These are phyloP conservation scores for Syzygium aromaticum DNA, from an alignment of 345 rosid species.

Conservation along the genomic window DNA sequence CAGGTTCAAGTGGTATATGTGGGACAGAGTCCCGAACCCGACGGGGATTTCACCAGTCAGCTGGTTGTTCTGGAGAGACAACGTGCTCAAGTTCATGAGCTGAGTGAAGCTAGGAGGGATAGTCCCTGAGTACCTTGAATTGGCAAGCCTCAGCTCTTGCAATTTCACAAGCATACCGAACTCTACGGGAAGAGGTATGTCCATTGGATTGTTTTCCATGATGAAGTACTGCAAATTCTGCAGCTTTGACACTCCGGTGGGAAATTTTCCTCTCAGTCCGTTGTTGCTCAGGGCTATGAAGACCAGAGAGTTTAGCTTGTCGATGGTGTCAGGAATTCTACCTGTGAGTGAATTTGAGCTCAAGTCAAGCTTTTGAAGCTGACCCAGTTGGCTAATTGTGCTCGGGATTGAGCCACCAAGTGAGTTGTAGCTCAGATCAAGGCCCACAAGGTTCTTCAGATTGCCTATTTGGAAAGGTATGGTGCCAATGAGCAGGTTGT, in stretches of 20 bases:
- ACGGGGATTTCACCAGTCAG: slow-evolving; percentile 66
- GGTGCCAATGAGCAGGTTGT: slow-evolving; percentile 48
- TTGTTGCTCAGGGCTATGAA: slow-evolving; percentile 81
- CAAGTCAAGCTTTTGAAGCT: slow-evolving; percentile 82
- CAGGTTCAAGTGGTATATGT: slow-evolving; percentile 67
- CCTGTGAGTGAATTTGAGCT: slow-evolving; percentile 66
- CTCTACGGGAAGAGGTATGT: slow-evolving; percentile 46
- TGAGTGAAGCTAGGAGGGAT: slow-evolving; percentile 51
- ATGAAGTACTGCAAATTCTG: slow-evolving; percentile 66
- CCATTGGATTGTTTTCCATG: slow-evolving; percentile 85
- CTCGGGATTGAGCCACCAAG: slow-evolving; percentile 48
- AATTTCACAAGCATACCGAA: slow-evolving; percentile 46
- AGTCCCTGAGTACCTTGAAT: slow-evolving; percentile 60
- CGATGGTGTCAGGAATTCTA: slow-evolving; percentile 44
- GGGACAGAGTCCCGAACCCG: slow-evolving; percentile 37
- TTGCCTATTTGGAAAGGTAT: slow-evolving; percentile 57
- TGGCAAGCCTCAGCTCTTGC: slow-evolving; percentile 74
- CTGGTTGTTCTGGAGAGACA: slow-evolving; percentile 73
- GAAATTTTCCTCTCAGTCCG: slow-evolving; percentile 46
- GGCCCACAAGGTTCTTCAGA: slow-evolving; percentile 51
- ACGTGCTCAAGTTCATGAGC: slow-evolving; percentile 54
- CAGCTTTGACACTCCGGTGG: slow-evolving; percentile 47
- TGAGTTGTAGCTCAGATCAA: slow-evolving; percentile 76
- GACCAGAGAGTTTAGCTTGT: slow-evolving; percentile 37
- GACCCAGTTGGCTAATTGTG: slow-evolving; percentile 48